Evolutionary conservation across 352 stramenopile genomes (phyloP).

Genomic region (Globisporangium canariense): DNA sequence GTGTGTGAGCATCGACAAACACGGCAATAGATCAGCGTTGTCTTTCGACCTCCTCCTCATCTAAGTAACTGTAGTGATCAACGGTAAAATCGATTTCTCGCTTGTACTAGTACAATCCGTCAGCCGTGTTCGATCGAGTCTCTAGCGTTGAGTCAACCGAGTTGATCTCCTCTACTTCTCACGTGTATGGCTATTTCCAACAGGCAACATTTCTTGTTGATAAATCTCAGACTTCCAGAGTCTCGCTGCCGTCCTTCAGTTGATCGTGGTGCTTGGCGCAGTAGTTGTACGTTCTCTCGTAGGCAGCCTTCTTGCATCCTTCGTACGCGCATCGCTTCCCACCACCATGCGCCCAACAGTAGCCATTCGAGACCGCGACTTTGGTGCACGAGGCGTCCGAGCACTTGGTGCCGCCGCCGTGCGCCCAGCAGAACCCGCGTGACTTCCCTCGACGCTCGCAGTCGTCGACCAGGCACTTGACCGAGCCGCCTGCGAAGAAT

Average conservation of each 20-base stretch:
- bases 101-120: too few species aligned
- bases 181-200: too few species aligned
- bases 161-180: too few species aligned
- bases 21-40: too few species aligned
- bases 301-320: constrained; percentile 35
- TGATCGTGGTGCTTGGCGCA: constrained; percentile 45
- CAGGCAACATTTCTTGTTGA: too few species aligned
- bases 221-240: background rate
- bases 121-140: too few species aligned
- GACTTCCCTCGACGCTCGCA: constrained; percentile 39
- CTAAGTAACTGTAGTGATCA: too few species aligned
- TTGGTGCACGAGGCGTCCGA: constrained; percentile 22
- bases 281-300: constrained; percentile 38
- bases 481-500: constrained; percentile 27
- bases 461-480: constrained; percentile 35
- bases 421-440: constrained; percentile 41
- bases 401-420: constrained; percentile 42
- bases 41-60: too few species aligned
- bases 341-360: constrained; percentile 21
- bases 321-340: constrained; percentile 30
- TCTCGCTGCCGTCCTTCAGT: constrained; percentile 15
- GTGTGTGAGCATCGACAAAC: too few species aligned
- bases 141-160: too few species aligned
- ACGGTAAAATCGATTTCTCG: too few species aligned
- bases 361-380: constrained; percentile 15